Percentiles rank a stretch among this genome's conserved stretches.
Evolutionary conservation across 495 filamentous ascomycete genomes (phyloP).

Genomic region (Staphylotrichum tortipilum): DNA sequence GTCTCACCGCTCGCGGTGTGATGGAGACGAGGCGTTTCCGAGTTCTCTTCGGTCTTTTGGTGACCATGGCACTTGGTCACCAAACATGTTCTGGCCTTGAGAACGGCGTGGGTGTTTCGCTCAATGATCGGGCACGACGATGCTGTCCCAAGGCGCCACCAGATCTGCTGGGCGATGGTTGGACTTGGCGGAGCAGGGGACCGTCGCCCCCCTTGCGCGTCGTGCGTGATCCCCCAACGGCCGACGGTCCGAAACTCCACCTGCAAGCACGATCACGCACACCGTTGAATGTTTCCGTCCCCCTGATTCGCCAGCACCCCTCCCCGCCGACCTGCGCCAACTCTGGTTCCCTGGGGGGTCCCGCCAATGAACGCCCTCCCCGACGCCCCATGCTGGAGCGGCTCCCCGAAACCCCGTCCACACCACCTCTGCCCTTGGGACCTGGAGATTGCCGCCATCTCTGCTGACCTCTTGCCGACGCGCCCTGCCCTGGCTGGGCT

Average conservation of each 20-base stretch:
- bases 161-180: conserved; percentile 15
- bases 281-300: conserved; percentile 10
- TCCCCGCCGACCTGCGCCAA: conserved; percentile 4
- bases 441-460: conserved; percentile 7
- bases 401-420: conserved; percentile 21
- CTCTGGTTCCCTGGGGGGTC: conserved; percentile 7
- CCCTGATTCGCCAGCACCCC: conserved; percentile 18
- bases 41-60: too few species aligned
- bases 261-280: conserved; percentile 28
- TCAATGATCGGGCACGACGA: background rate
- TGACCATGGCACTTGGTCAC: too few species aligned
- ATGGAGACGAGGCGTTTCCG: too few species aligned
- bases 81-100: too few species aligned
- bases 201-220: conserved; percentile 17
- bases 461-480: background rate
- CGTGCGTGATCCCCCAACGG: conserved; percentile 19
- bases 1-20: conserved; percentile 8
- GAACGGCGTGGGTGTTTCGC: background rate
- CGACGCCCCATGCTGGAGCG: conserved; percentile 16
- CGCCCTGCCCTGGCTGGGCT: too few species aligned
- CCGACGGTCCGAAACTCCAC: conserved; percentile 34
- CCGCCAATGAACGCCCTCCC: conserved; percentile 15
- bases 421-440: conserved; percentile 2
- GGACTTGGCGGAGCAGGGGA: conserved; percentile 7
- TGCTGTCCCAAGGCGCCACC: too few species aligned